phyloP scores from a whole-genome alignment of 1,139 yeast species.

The Zygotorulaspora mrakii region DNA sequence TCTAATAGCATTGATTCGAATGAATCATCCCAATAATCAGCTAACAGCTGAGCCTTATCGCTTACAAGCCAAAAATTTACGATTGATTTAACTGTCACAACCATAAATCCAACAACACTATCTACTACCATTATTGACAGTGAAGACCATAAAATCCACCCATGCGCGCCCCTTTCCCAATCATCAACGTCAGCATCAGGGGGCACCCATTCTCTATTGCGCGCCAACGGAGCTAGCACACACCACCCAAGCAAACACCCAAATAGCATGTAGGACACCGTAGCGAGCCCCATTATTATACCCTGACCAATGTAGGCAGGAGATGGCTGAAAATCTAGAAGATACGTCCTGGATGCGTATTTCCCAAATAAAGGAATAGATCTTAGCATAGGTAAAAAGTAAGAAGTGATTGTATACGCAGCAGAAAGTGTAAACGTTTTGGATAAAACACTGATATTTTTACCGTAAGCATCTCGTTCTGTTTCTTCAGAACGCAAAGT shows the following conservation, averaged over 20 bases:
- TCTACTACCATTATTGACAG: conserved; percentile 92
- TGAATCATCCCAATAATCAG: conserved; percentile 31
- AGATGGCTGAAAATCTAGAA: conserved; percentile 91
- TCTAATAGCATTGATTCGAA: conserved; percentile 35
- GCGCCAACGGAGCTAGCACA: conserved; percentile 74
- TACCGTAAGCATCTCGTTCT: conserved; percentile 41
- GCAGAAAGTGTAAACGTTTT: conserved; percentile 69
- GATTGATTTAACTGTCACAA: conserved; percentile 52
- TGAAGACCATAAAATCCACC: conserved; percentile 96
- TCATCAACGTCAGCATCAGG: conserved; percentile 77
- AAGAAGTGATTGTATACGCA: conserved; percentile 63
- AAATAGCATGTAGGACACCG: conserved; percentile 84
- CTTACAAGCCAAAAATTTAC: conserved; percentile 30
- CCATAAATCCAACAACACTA: conserved; percentile 74
- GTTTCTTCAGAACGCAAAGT: conserved; percentile 15
- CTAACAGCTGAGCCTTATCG: conserved; percentile 27
- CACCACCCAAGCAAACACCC: conserved; percentile 94
- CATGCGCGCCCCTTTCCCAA: conserved; percentile 92
- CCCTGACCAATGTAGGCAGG: conserved; percentile 99
- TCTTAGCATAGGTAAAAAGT: conserved; percentile 66
- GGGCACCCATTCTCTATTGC: conserved; percentile 68
- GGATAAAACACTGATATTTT: conserved; percentile 56
- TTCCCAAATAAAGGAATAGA: conserved; percentile 73
- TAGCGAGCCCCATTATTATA: conserved; percentile 92
- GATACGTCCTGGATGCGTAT: conserved; percentile 57